These are phyloP conservation scores for Pezicula rhizophila DNA, from an alignment of 2,329 filamentous ascomycete species.

Conservation along the genomic window DNA sequence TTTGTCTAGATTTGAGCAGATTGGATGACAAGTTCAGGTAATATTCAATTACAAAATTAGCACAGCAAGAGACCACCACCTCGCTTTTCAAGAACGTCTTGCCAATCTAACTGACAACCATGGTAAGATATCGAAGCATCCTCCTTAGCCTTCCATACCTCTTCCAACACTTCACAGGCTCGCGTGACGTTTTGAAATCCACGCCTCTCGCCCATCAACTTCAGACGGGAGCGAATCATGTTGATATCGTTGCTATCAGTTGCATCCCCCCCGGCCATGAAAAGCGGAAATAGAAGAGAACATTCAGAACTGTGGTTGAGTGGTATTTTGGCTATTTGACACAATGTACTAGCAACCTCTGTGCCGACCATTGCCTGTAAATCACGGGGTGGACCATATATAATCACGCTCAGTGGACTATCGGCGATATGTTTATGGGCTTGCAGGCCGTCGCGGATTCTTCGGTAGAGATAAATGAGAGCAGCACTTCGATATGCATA, in stretches of 20 bases:
- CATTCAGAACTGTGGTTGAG: constrained; percentile 1
- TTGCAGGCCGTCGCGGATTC: not conserved
- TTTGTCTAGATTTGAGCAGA: too few relatives aligned
- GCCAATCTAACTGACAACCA: not conserved
- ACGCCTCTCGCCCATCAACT: not conserved
- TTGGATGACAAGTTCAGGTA: too few relatives aligned
- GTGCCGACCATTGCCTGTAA: not conserved
- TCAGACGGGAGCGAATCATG: not conserved
- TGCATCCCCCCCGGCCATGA: constrained; percentile 5
- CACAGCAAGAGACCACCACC: not conserved
- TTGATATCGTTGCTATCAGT: not conserved
- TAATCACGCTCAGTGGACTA: too few relatives aligned
- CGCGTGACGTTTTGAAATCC: not conserved
- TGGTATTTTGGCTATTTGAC: constrained; percentile 1
- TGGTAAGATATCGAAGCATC: not conserved
- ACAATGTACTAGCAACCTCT: not conserved
- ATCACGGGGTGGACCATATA: not conserved
- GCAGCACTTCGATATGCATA: constrained; percentile 4
- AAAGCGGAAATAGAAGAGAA: constrained; percentile 2
- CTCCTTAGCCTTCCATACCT: constrained; percentile 3
- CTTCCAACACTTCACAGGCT: constrained; percentile 2
- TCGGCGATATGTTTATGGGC: too few relatives aligned
- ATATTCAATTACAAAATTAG: not conserved
- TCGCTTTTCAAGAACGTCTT: not conserved
- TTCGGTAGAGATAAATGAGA: constrained; percentile 4